phyloP scores from a whole-genome alignment of 2,329 filamentous ascomycete species.

The Colletotrichum sojae region DNA sequence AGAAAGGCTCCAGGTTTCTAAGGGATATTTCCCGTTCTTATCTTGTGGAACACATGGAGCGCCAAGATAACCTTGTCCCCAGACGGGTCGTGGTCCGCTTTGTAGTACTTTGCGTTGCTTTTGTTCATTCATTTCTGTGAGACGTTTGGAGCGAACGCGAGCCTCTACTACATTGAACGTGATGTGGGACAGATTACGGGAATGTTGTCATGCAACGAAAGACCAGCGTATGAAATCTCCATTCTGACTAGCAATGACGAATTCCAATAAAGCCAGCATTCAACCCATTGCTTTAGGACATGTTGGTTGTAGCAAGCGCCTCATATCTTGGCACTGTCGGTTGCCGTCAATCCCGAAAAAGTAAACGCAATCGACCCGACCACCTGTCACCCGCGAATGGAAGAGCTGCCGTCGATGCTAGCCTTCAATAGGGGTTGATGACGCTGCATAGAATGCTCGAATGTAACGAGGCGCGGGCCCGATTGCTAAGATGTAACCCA shows the following conservation, averaged over 20 bases:
- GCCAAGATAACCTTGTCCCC: slow-evolving; percentile 1
- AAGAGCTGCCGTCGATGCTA: too few relatives aligned
- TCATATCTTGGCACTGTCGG: too few relatives aligned
- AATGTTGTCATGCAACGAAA: too few relatives aligned
- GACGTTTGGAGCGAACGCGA: background rate
- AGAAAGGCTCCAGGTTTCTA: background rate
- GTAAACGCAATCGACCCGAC: too few relatives aligned
- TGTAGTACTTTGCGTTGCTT: background rate
- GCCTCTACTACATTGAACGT: background rate
- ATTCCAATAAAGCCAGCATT: too few relatives aligned
- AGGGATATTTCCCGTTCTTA: slow-evolving; percentile 4
- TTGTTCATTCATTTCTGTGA: background rate
- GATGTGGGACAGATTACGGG: too few relatives aligned
- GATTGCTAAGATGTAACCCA: background rate
- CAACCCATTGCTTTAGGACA: too few relatives aligned
- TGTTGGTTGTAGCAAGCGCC: too few relatives aligned
- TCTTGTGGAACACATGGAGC: slow-evolving; percentile 12
- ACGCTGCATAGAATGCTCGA: background rate
- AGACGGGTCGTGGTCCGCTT: background rate
- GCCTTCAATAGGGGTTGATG: background rate
- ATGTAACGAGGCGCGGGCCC: background rate
- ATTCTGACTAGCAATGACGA: too few relatives aligned
- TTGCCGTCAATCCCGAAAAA: too few relatives aligned
- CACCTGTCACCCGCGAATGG: too few relatives aligned
- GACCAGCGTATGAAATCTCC: too few relatives aligned